Evolutionary conservation across 371 early-diverging fungal genomes (phyloP).

Genomic region (Phascolomyces articulosus): DNA sequence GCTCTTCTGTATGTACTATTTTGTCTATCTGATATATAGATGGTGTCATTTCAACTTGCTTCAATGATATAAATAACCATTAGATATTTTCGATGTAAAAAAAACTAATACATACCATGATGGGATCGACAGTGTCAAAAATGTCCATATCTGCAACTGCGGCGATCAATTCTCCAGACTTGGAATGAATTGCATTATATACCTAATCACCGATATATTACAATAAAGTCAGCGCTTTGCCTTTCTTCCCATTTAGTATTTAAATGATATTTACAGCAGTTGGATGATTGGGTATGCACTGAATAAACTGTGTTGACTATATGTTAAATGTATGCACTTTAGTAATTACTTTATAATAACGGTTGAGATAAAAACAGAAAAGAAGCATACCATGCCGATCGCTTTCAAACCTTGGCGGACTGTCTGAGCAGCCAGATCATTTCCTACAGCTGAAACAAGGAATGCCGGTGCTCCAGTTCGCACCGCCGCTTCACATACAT

Average conservation of each 20-base stretch:
- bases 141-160: conserved; percentile 93
- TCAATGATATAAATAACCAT: too few species aligned
- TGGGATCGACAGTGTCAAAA: conserved; percentile 49
- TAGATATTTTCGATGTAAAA: too few species aligned
- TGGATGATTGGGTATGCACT: conserved; percentile 18
- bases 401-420: conserved; percentile 55
- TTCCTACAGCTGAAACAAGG: conserved; percentile 73
- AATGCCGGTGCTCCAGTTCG: conserved; percentile 63
- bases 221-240: too few species aligned
- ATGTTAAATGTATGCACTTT: conserved; percentile 2
- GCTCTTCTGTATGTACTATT: background rate
- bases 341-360: too few species aligned
- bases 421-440: conserved; percentile 67
- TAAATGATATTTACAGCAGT: conserved; percentile 42
- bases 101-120: conserved; percentile 25
- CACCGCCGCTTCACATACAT: conserved; percentile 82
- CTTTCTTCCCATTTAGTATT: too few species aligned
- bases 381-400: conserved; percentile 52
- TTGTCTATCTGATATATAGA: background rate
- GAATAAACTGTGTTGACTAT: conserved; percentile 38
- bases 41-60: too few species aligned
- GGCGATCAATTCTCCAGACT: conserved; percentile 70
- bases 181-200: conserved; percentile 78
- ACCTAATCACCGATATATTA: too few species aligned
- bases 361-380: background rate